Conservation (phyloP, 164 flowering plant genomes). For the Chimonanthus praecox region DNA sequence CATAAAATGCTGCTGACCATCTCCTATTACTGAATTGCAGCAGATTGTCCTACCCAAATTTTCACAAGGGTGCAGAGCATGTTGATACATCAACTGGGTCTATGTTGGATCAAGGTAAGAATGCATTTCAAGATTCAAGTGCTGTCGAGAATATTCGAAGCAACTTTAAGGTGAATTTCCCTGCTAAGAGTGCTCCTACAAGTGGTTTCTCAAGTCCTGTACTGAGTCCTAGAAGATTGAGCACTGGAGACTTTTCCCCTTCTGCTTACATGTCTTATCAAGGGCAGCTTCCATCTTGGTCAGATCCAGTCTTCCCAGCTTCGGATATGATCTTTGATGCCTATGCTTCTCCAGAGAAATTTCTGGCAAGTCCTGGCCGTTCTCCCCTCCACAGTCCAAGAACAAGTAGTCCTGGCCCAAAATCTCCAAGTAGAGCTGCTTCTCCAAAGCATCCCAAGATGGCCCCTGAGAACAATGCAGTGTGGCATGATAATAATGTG, state of each 20-base stretch:
- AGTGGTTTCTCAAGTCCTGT: slow-evolving; percentile 58
- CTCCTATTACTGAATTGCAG: not conserved
- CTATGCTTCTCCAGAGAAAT: slow-evolving; percentile 32
- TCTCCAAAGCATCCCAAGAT: slow-evolving; percentile 45
- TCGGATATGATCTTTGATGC: slow-evolving; percentile 24
- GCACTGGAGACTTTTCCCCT: slow-evolving; percentile 25
- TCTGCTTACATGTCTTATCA: slow-evolving; percentile 20
- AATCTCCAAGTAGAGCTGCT: slow-evolving; percentile 29
- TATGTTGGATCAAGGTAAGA: slow-evolving; percentile 13
- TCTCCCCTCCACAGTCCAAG: slow-evolving; percentile 55
- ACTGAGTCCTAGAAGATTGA: slow-evolving; percentile 49
- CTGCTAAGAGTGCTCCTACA: slow-evolving; percentile 56
- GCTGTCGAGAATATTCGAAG: slow-evolving; percentile 15
- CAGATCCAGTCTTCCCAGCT: slow-evolving; percentile 50
- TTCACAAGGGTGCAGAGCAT: slow-evolving; percentile 4
- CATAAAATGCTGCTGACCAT: not conserved
- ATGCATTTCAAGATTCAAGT: slow-evolving; percentile 18
- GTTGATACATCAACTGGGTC: slow-evolving; percentile 9
- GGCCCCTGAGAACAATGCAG: slow-evolving; percentile 25
- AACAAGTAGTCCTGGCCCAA: slow-evolving; percentile 27
- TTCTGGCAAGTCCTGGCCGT: slow-evolving; percentile 34
- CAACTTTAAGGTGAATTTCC: slow-evolving; percentile 24
- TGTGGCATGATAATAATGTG: slow-evolving; percentile 35
- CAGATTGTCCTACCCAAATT: not conserved
- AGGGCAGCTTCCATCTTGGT: slow-evolving; percentile 43